Conservation (phyloP, 768 basidiomycete genomes). For the Lepiota venenata region DNA sequence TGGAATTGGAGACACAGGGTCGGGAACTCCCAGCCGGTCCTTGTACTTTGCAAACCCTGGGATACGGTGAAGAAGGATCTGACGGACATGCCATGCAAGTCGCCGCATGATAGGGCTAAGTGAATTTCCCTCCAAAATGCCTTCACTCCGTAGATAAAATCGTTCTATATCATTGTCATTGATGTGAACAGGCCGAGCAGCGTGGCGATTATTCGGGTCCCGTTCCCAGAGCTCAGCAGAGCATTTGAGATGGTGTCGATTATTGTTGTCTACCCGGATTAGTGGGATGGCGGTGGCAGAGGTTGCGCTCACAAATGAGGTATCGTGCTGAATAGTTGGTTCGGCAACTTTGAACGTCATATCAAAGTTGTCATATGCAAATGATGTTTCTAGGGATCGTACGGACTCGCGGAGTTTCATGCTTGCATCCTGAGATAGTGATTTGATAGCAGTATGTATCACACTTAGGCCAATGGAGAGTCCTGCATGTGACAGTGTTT, state of each 20-base stretch:
- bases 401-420: slow-evolving; percentile 6
- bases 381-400: slow-evolving; percentile 11
- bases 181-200: not conserved
- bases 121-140: too few species aligned
- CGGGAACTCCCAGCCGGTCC: not conserved
- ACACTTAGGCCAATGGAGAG: slow-evolving; percentile 18
- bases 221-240: slow-evolving; percentile 19
- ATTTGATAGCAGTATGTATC: slow-evolving; percentile 14
- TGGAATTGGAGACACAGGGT: not conserved
- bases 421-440: slow-evolving; percentile 15
- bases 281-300: slow-evolving; percentile 20
- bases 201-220: not conserved
- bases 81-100: not conserved
- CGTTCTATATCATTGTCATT: not conserved
- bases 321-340: slow-evolving; percentile 17
- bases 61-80: not conserved
- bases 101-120: too few species aligned
- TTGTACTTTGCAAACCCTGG: not conserved
- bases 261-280: slow-evolving; percentile 15
- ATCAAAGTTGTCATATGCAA: slow-evolving; percentile 25
- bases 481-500: slow-evolving; percentile 23
- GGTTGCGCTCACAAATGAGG: slow-evolving; percentile 20
- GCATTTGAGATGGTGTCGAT: slow-evolving; percentile 15
- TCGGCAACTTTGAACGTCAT: slow-evolving; percentile 17
- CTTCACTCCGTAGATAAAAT: too few species aligned